Conservation (phyloP, 164 flowering plant genomes). For the Kingdonia uniflora region DNA sequence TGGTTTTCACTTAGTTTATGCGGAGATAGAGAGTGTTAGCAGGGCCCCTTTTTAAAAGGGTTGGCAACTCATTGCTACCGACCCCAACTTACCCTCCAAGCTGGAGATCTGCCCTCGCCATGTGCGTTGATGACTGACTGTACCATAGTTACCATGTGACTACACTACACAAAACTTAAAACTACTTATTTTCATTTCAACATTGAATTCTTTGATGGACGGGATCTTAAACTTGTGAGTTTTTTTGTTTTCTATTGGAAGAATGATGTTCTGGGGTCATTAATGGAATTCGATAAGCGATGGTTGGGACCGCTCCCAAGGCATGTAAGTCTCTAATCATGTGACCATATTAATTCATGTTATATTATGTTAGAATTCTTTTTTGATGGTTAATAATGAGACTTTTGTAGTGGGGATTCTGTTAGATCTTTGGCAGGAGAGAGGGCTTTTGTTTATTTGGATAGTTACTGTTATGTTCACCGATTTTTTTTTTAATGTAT, state of each 20-base stretch:
- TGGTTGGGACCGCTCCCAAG: constrained; percentile 82
- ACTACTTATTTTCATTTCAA: no score
- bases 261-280: constrained; percentile 84
- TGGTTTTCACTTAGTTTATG: no score
- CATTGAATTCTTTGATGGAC: no score
- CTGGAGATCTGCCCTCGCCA: neutral
- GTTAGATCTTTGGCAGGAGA: constrained; percentile 94
- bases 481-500: neutral
- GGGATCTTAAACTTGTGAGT: no score
- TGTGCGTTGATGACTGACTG: no score
- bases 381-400: neutral
- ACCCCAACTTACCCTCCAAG: no score
- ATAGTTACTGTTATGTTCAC: constrained; percentile 41
- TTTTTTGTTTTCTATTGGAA: constrained; percentile 14
- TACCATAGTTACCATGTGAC: no score
- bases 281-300: constrained; percentile 75
- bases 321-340: constrained; percentile 49
- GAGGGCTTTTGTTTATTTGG: constrained; percentile 86
- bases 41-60: no score
- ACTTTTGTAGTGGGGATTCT: neutral
- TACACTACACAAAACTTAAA: no score
- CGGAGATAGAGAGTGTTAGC: no score
- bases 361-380: neutral
- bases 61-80: no score
- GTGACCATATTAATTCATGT: neutral